Conservation (phyloP, 345 rosid species). For the Dipteronia sinensis region DNA sequence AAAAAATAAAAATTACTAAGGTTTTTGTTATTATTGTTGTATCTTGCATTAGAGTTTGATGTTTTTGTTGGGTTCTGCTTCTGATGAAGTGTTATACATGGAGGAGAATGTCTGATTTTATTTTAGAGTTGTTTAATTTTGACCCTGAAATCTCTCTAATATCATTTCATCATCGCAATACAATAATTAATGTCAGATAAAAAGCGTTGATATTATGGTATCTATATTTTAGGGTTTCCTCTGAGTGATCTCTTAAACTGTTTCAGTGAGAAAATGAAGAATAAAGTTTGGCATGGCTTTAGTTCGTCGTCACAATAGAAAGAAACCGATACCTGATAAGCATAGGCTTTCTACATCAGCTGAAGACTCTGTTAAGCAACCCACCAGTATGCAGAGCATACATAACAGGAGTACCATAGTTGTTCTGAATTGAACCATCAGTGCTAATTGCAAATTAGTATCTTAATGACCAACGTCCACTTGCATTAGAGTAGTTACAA, state of each 20-base stretch:
- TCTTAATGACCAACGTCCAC: too few relatives aligned
- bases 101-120: slow-evolving; percentile 8
- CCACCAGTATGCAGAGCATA: too few relatives aligned
- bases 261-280: background rate
- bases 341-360: too few relatives aligned
- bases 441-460: too few relatives aligned
- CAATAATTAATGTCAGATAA: background rate
- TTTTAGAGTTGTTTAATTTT: background rate
- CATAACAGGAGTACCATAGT: too few relatives aligned
- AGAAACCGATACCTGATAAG: background rate
- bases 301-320: background rate
- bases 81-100: background rate
- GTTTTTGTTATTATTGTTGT: background rate
- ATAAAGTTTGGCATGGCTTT: background rate
- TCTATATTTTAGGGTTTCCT: background rate
- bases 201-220: background rate
- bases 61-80: slow-evolving; percentile 6
- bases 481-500: too few relatives aligned
- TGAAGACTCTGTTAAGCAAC: too few relatives aligned
- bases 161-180: background rate
- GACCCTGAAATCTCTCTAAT: background rate
- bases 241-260: background rate
- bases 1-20: too few relatives aligned
- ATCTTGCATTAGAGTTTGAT: background rate
- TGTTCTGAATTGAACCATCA: too few relatives aligned